Conservation (phyloP, 345 rosid species). For the Combretum micranthum region DNA sequence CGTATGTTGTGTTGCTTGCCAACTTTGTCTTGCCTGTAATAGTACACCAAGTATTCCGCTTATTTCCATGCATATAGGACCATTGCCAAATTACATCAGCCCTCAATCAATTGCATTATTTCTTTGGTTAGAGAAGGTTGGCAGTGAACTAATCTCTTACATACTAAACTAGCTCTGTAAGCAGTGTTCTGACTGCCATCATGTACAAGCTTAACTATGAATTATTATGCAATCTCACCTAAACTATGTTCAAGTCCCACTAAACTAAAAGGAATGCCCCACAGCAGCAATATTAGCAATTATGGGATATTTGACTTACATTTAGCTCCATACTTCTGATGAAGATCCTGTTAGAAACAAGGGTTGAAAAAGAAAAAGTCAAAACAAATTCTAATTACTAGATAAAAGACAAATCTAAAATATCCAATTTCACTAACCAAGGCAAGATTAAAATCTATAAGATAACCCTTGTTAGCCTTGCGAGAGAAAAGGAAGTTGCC, state of each 20-base stretch:
- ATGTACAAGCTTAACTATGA: too few species aligned
- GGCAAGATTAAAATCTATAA: constrained; percentile 95
- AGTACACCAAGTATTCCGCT: not conserved
- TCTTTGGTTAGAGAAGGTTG: too few species aligned
- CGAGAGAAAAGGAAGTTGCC: constrained; percentile 92
- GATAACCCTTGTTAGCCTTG: constrained; percentile 68
- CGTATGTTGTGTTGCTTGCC: constrained; percentile 16
- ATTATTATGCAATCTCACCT: too few species aligned
- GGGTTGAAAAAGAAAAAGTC: constrained; percentile 8
- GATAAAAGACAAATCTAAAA: constrained; percentile 1
- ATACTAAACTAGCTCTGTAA: too few species aligned
- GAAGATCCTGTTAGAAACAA: constrained; percentile 56
- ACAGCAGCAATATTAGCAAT: constrained; percentile 1
- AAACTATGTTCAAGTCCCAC: too few species aligned
- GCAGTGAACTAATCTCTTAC: too few species aligned
- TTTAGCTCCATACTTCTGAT: constrained; percentile 51
- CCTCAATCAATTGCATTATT: too few species aligned
- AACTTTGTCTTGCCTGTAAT: constrained; percentile 54
- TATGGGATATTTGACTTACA: constrained; percentile 37
- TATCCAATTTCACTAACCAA: constrained; percentile 47
- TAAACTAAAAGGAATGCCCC: too few species aligned
- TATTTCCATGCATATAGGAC: not conserved
- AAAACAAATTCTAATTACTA: constrained; percentile 3
- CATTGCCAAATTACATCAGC: not conserved
- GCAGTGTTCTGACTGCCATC: too few species aligned